Evolutionary conservation across 805 yeast species (phyloP).

Genomic region (Hemisphaericaspora nanyangensis): DNA sequence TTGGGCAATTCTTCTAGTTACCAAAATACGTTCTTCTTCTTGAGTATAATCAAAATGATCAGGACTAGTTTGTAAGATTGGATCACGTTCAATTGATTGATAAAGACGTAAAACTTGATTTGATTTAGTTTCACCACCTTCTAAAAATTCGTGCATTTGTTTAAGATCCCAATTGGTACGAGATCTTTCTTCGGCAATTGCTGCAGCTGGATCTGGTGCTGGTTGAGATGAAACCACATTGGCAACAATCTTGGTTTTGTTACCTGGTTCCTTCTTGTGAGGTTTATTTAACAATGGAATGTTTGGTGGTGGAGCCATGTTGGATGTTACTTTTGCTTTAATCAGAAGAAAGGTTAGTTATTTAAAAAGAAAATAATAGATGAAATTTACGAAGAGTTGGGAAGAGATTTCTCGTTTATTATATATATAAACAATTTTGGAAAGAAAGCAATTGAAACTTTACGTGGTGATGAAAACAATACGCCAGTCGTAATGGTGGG

Average conservation of each 20-base stretch:
- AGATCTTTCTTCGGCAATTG: slow-evolving; percentile 26
- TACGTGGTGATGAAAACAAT: no score
- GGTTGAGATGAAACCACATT: slow-evolving; percentile 15
- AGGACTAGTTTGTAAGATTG: slow-evolving; percentile 26
- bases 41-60: slow-evolving; percentile 31
- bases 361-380: no score
- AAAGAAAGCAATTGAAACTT: no score
- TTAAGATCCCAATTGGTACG: slow-evolving; percentile 17
- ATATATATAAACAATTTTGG: no score
- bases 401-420: no score
- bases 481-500: no score
- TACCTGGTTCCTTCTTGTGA: slow-evolving; percentile 7
- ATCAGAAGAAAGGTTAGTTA: no score
- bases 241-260: slow-evolving; percentile 10
- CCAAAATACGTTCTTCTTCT: slow-evolving; percentile 27
- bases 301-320: slow-evolving; percentile 7
- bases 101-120: slow-evolving; percentile 23
- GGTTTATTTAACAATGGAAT: slow-evolving; percentile 1
- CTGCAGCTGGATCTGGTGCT: slow-evolving; percentile 25
- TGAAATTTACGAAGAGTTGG: no score
- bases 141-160: slow-evolving; percentile 34
- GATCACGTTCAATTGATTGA: slow-evolving; percentile 37
- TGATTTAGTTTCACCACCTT: slow-evolving; percentile 32
- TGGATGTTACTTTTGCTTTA: no score
- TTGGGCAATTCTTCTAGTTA: slow-evolving; percentile 31